Percentiles rank a stretch among this genome's conserved stretches.
phyloP scores from a whole-genome alignment of 495 filamentous ascomycete genomes.

The Bryoglossum gracile region DNA sequence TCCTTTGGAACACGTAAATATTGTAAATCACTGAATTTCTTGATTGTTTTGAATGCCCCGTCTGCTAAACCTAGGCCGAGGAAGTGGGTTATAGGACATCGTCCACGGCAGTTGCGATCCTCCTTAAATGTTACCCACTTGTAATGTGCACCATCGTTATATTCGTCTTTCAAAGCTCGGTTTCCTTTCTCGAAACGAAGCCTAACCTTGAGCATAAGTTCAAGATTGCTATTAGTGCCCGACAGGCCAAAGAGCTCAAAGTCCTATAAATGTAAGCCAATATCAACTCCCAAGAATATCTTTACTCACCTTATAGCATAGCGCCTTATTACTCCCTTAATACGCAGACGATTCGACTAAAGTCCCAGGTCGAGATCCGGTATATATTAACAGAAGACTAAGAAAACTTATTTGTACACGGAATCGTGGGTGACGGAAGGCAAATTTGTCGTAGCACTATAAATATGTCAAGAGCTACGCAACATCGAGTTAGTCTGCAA shows the following conservation, averaged over 20 bases:
- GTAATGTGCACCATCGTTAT: background rate
- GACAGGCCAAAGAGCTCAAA: background rate
- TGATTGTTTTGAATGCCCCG: background rate
- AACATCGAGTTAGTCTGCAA: background rate
- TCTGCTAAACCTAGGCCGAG: background rate
- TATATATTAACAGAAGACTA: background rate
- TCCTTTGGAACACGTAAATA: background rate
- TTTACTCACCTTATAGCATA: background rate
- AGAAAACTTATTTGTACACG: background rate
- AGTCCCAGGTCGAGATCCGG: background rate
- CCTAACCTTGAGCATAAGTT: background rate
- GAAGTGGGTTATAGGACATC: background rate
- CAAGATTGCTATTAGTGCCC: background rate
- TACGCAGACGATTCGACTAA: background rate
- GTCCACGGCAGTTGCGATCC: background rate
- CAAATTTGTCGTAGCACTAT: background rate
- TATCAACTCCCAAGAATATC: background rate
- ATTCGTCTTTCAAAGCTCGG: background rate
- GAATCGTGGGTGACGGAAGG: background rate
- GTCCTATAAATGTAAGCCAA: background rate
- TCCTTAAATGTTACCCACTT: background rate
- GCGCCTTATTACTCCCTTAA: background rate
- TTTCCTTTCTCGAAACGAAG: background rate
- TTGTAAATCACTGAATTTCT: background rate
- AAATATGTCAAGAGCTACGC: background rate